phyloP scores from a whole-genome alignment of 176 grass and related monocot genomes.

The Thinopyrum elongatum region DNA sequence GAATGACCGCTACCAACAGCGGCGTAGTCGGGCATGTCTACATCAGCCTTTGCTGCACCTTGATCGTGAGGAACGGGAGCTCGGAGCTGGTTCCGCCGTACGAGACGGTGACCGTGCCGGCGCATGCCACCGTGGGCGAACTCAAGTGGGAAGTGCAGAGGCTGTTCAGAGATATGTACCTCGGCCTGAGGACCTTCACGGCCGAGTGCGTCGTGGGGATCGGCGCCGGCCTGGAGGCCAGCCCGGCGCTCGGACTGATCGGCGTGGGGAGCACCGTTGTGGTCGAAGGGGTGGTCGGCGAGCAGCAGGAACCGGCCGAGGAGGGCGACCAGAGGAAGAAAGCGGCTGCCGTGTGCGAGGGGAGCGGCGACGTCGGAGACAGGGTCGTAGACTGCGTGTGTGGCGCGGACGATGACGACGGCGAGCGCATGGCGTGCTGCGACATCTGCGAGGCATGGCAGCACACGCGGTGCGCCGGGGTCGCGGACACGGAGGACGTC shows the following conservation, averaged over 20 bases:
- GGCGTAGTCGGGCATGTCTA: conserved; percentile 27
- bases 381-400: conserved; percentile 58
- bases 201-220: conserved; percentile 44
- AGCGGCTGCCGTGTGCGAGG: conserved; percentile 47
- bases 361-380: conserved; percentile 15
- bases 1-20: background rate
- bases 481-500: conserved; percentile 50
- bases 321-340: conserved; percentile 25
- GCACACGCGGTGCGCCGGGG: conserved; percentile 62
- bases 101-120: conserved; percentile 62
- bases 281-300: conserved; percentile 45
- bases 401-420: conserved; percentile 76
- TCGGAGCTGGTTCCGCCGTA: conserved; percentile 40
- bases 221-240: conserved; percentile 26
- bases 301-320: conserved; percentile 17
- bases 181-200: conserved; percentile 63
- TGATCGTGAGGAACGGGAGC: conserved; percentile 39
- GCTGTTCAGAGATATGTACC: conserved; percentile 71
- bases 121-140: conserved; percentile 69
- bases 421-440: conserved; percentile 79
- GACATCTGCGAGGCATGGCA: conserved; percentile 88
- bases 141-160: conserved; percentile 70
- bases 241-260: conserved; percentile 37
- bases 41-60: conserved; percentile 58
- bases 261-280: conserved; percentile 46